These are phyloP conservation scores for Passalora sequoiae DNA, from an alignment of 2,329 filamentous ascomycete species.

Conservation along the genomic window DNA sequence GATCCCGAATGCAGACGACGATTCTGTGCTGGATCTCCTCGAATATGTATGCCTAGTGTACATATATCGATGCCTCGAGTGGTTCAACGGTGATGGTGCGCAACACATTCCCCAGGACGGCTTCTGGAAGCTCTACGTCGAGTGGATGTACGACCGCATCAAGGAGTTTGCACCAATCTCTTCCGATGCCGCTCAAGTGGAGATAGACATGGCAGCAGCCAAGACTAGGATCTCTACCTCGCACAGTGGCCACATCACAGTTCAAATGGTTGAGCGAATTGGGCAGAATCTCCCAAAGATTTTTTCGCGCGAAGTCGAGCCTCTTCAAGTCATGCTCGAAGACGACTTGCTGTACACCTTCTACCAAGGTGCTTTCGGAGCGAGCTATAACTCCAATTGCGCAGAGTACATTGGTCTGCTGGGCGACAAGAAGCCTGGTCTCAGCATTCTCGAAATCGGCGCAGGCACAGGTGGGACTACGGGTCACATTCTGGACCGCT, in stretches of 20 bases:
- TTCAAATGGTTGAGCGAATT: slow-evolving; percentile 11
- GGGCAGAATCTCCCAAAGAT: slow-evolving; percentile 10
- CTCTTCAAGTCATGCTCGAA: slow-evolving; percentile 15
- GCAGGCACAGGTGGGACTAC: slow-evolving; percentile 39
- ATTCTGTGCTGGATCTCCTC: no score
- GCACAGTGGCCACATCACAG: slow-evolving; percentile 8
- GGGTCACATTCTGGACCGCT: slow-evolving; percentile 6
- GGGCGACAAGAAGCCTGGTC: slow-evolving; percentile 33
- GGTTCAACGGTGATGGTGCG: no score
- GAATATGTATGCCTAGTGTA: no score
- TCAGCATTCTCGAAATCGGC: slow-evolving; percentile 44
- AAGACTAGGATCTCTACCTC: slow-evolving; percentile 10
- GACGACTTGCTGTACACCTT: slow-evolving; percentile 15
- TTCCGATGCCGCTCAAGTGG: no score
- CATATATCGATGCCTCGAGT: no score
- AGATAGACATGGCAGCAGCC: slow-evolving; percentile 5
- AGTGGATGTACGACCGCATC: slow-evolving; percentile 9
- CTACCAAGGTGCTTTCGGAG: no score
- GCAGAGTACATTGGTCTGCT: slow-evolving; percentile 11
- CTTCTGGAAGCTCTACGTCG: slow-evolving; percentile 10
- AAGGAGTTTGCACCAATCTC: no score
- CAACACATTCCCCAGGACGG: no score
- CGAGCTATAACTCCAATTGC: slow-evolving; percentile 10
- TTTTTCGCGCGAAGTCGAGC: slow-evolving; percentile 12
- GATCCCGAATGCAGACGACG: no score